Conservation (phyloP, 202 grass and related monocot genomes). For the Schoenoplectus triqueter region DNA sequence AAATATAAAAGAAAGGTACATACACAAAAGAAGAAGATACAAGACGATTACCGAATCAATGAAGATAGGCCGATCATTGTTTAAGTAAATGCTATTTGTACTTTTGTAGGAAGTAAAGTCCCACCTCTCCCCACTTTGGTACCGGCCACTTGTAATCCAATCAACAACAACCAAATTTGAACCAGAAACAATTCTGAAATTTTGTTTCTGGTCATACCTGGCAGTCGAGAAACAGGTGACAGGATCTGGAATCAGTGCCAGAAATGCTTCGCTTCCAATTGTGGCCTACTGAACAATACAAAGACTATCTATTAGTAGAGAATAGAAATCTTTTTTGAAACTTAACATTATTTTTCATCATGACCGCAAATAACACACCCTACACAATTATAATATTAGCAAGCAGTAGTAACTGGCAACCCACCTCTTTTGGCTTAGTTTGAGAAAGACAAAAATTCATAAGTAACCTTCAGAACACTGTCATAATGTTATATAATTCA, state of each 20-base stretch:
- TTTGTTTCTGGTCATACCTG: constrained; percentile 73
- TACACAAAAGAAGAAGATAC: not conserved
- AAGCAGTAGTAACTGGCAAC: not conserved
- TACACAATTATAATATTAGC: not conserved
- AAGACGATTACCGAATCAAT: constrained; percentile 60
- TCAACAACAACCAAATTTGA: constrained; percentile 89
- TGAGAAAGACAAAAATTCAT: constrained; percentile 8
- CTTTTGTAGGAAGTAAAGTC: constrained; percentile 69
- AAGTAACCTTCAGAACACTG: not conserved
- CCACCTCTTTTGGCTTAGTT: not conserved
- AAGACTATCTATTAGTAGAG: not conserved
- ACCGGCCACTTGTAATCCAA: constrained; percentile 90
- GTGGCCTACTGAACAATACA: constrained; percentile 62
- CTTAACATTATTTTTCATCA: not conserved
- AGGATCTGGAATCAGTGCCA: constrained; percentile 81
- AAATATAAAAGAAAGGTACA: not conserved
- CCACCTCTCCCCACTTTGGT: constrained; percentile 84
- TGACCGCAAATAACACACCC: not conserved
- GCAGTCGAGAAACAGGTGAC: constrained; percentile 82
- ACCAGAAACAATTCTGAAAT: constrained; percentile 57
- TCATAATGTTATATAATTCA: not conserved
- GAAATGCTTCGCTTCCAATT: constrained; percentile 67
- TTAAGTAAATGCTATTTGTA: constrained; percentile 63
- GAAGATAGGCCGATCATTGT: constrained; percentile 71
- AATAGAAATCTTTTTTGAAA: not conserved